Conservation (phyloP, 768 basidiomycete genomes). For the Daedalea quercina region DNA sequence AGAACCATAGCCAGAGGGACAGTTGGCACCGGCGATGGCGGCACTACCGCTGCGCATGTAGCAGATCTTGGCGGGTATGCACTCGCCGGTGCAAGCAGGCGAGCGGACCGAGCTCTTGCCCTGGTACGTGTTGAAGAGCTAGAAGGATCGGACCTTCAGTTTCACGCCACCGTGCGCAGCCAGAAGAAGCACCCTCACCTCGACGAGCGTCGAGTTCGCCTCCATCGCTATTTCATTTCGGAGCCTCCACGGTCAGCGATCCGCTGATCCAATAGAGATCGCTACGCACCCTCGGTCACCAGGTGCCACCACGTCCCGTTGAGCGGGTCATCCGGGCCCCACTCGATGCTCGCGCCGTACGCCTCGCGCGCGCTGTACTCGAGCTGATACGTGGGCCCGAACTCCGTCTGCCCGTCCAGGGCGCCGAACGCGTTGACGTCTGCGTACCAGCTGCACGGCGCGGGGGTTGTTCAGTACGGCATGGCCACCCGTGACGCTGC, state of each 20-base stretch:
- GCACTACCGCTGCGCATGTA: conserved; percentile 74
- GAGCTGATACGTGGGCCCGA: conserved; percentile 53
- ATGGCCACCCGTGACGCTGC: neutral
- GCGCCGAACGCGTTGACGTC: conserved; percentile 53
- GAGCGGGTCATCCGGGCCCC: conserved; percentile 59
- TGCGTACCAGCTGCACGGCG: conserved; percentile 46
- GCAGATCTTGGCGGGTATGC: conserved; percentile 63
- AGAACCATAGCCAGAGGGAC: conserved; percentile 57
- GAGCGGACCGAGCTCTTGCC: conserved; percentile 59
- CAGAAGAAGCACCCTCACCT: conserved; percentile 27
- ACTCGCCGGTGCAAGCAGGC: conserved; percentile 51
- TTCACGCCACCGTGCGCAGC: neutral
- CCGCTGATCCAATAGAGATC: neutral
- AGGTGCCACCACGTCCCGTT: conserved; percentile 83
- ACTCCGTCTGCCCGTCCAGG: conserved; percentile 47
- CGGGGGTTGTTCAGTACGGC: neutral
- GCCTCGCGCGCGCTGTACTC: conserved; percentile 69
- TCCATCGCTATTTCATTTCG: conserved; percentile 30
- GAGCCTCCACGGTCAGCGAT: neutral
- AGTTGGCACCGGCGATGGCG: conserved; percentile 52
- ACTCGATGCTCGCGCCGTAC: conserved; percentile 54
- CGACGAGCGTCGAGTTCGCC: conserved; percentile 47
- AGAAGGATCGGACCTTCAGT: conserved; percentile 3
- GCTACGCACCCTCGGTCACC: conserved; percentile 59
- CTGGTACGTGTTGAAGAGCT: conserved; percentile 67